These are phyloP conservation scores for Chytriomyces confervae DNA, from an alignment of 192 early-diverging fungal species.

Conservation along the genomic window DNA sequence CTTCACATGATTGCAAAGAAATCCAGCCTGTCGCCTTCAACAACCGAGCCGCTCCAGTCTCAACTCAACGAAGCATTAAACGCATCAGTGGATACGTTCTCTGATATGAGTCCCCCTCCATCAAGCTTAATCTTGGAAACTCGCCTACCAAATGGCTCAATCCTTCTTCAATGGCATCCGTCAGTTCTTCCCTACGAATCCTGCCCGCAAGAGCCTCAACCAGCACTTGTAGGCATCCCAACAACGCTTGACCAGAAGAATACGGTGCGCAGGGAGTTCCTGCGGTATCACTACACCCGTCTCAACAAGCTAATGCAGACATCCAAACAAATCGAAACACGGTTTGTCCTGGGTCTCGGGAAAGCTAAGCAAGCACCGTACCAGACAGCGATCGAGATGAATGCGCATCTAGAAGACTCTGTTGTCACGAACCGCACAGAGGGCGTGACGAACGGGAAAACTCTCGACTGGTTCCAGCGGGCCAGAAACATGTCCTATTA, in stretches of 20 bases:
- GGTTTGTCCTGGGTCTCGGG: not conserved
- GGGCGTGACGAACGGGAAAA: constrained; percentile 8
- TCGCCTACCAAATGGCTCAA: no score
- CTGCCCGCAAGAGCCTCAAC: no score
- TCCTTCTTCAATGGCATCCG: no score
- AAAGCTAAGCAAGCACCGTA: not conserved
- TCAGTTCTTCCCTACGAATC: no score
- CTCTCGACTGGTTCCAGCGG: constrained; percentile 5
- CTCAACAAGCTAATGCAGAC: not conserved
- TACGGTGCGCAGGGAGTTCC: not conserved
- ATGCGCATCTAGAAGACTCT: not conserved
- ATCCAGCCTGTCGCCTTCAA: no score
- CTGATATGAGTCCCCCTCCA: no score
- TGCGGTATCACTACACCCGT: not conserved
- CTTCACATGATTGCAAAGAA: no score
- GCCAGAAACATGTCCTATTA: not conserved
- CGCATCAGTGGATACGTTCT: no score
- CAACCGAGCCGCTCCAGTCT: no score
- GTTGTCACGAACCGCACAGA: constrained; percentile 7
- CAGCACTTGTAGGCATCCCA: not conserved
- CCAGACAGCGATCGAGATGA: not conserved
- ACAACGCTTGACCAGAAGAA: not conserved
- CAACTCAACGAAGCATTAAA: no score
- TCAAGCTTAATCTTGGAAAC: no score
- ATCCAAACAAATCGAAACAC: not conserved